Evolutionary conservation across 2,329 filamentous ascomycete species (phyloP), one percentile per base, ranked within the genome.

Genomic region (Coniochaeta prunicola): DNA sequence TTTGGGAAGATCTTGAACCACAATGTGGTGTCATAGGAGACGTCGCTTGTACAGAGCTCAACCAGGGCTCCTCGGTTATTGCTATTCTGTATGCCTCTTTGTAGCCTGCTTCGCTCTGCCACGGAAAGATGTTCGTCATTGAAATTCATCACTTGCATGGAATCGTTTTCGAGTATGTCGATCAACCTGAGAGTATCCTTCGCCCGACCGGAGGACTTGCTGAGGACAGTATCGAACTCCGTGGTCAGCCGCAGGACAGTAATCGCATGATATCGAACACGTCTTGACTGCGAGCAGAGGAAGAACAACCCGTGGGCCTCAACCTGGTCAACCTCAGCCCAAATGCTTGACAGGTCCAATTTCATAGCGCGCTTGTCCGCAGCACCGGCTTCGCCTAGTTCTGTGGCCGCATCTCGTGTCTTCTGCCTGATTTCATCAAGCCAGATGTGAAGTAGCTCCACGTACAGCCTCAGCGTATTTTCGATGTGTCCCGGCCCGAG

Each of bases 1-100:
- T 97, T 97, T 3, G 94, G 96, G 67, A 99, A 99, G 19, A 97
- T 88, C 69, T 97, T 99, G 75, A 94, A 96, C 94, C 94, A 99
- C 13, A 99, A 76, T 0, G 92, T 96, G 2, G 91, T 88, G 70
- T 99, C 94, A 67, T 97, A 97, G 0, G 92, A 91, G 28, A 94
- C 86, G 65, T 97, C 94, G 73, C 94, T 97, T 65, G 91, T 93
- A 73, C 94, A 97, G 26, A 99, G 83, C 70, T 97, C 93, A 34
- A 97, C 89, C 19, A 99, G 77, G 2, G 91, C 93, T 62, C 91
- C 92, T 66, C 92, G 88, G 53, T 87, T 87, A 65, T 91, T 91
- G 68, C 86, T 90, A 69, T 89, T 91, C 65, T 92, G 87, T 72
- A 96, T 88, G 9, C 93, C 93, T 62, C 94, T 87, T 68, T 97